Evolutionary conservation across 2,329 filamentous ascomycete species (phyloP).

Genomic region (Alternaria brassicae): DNA sequence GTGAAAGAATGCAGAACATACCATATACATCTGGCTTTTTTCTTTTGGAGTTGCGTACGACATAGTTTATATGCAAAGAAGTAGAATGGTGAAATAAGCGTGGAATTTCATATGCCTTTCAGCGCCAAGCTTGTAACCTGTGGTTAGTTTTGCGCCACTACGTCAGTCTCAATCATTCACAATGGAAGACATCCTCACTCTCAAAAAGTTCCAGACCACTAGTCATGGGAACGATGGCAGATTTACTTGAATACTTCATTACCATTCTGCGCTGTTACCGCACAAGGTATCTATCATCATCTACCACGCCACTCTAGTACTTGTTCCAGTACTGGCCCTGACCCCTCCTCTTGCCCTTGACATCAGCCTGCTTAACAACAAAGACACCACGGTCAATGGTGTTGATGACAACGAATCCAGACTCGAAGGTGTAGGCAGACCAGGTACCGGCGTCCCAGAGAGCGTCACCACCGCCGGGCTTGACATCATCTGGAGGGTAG

Average conservation of each 20-base stretch:
- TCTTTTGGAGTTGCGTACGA: neutral
- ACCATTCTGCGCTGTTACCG: neutral
- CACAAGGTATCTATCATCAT: neutral
- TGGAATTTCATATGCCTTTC: neutral
- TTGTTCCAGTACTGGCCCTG: conserved; percentile 38
- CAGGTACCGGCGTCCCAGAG: conserved; percentile 54
- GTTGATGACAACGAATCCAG: conserved; percentile 56
- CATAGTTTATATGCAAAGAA: neutral
- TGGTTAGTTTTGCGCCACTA: neutral
- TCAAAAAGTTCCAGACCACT: neutral
- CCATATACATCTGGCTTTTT: neutral
- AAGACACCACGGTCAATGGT: conserved; percentile 57
- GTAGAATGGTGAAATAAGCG: neutral
- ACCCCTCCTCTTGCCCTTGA: conserved; percentile 31
- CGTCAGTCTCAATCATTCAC: neutral
- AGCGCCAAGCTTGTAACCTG: neutral
- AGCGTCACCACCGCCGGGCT: conserved; percentile 45
- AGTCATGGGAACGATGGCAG: neutral
- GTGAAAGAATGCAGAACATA: neutral
- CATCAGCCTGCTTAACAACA: conserved; percentile 38
- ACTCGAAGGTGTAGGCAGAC: conserved; percentile 52
- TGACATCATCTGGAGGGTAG: conserved; percentile 51
- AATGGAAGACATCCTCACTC: no score
- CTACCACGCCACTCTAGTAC: neutral
- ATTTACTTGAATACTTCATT: neutral